These are phyloP conservation scores for Aspergillus nanangensis DNA, from an alignment of 495 filamentous ascomycete species.

Conservation along the genomic window DNA sequence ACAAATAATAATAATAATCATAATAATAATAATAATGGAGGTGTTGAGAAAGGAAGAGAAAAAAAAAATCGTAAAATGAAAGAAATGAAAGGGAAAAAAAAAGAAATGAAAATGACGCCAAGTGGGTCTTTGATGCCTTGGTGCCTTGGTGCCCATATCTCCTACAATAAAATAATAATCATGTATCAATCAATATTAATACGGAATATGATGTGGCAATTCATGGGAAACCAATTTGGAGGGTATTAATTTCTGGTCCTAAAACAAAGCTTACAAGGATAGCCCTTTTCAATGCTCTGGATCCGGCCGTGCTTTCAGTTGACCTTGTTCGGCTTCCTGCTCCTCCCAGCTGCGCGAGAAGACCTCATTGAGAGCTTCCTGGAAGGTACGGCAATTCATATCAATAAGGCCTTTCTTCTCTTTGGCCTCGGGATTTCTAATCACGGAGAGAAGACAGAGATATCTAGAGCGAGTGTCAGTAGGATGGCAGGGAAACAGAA, in stretches of 20 bases:
- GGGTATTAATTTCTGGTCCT: not conserved
- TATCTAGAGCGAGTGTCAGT: constrained; percentile 28
- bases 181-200: not conserved
- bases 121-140: not conserved
- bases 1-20: too few species aligned
- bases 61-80: too few species aligned
- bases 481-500: not conserved
- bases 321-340: constrained; percentile 9
- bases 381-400: constrained; percentile 58
- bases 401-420: constrained; percentile 57
- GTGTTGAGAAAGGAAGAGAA: too few species aligned
- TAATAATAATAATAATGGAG: too few species aligned
- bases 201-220: not conserved
- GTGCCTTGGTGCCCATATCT: constrained; percentile 1
- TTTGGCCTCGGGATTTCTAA: constrained; percentile 56
- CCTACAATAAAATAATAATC: not conserved
- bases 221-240: too few species aligned
- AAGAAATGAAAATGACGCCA: not conserved
- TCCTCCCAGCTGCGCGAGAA: constrained; percentile 48
- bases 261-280: not conserved
- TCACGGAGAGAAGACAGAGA: constrained; percentile 70
- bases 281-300: not conserved
- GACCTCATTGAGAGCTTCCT: constrained; percentile 54
- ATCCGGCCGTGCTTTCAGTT: not conserved
- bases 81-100: too few species aligned